Conservation (phyloP, 306 rosid genomes). For the Vigna radiata region DNA sequence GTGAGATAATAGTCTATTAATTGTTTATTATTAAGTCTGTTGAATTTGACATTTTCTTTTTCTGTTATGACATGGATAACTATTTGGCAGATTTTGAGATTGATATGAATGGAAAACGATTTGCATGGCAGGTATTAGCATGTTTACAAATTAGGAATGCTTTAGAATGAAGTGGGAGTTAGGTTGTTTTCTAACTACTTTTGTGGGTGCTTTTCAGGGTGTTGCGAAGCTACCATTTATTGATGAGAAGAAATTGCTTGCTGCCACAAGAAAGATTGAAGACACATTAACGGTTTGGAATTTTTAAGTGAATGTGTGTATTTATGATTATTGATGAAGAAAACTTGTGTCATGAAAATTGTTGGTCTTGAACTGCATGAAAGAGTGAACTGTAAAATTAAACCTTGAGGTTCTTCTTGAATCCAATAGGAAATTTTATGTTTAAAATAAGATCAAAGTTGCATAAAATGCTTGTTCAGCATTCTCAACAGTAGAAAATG, state of each 20-base stretch:
- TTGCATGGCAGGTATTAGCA: constrained; percentile 78
- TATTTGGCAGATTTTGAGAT: constrained; percentile 72
- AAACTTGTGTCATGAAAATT: constrained; percentile 4
- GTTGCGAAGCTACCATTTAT: constrained; percentile 87
- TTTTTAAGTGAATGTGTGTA: background rate
- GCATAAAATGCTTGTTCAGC: constrained; percentile 27
- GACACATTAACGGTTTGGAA: constrained; percentile 70
- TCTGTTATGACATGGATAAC: background rate
- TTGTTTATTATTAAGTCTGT: constrained; percentile 16
- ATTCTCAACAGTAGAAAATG: constrained; percentile 20
- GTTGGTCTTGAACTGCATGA: constrained; percentile 26
- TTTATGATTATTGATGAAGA: background rate
- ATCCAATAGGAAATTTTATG: background rate
- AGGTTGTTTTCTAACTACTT: constrained; percentile 8
- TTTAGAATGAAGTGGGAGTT: constrained; percentile 33
- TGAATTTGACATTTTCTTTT: constrained; percentile 25
- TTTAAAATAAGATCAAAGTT: constrained; percentile 33
- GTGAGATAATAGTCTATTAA: constrained; percentile 48
- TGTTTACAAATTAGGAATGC: background rate
- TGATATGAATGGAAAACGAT: constrained; percentile 93
- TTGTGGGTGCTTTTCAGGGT: constrained; percentile 57
- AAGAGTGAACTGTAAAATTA: constrained; percentile 31
- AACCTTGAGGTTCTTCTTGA: constrained; percentile 5
- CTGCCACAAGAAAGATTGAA: constrained; percentile 74
- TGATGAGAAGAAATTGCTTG: constrained; percentile 71